A percentile compares a stretch with the other conserved stretches of the same genome.
Conservation (phyloP, 83 land plant genomes). For the Isoetes engelmannii region DNA sequence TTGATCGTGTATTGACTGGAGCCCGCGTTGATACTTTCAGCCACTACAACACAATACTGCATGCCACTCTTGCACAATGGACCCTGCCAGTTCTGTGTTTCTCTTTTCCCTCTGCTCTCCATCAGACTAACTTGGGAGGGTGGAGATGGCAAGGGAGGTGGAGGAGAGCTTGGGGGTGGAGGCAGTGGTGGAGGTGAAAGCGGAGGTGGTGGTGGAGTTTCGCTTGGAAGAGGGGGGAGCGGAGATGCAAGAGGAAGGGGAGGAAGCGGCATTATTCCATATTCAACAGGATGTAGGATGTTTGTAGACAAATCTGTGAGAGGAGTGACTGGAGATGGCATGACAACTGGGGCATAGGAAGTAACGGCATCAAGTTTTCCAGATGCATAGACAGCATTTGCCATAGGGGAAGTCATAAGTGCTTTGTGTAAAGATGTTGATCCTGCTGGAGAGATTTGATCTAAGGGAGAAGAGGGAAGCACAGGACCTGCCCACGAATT, state of each 20-base stretch:
- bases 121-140: slow-evolving; percentile 9
- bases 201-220: slow-evolving; percentile 27
- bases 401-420: slow-evolving; percentile 17
- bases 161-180: slow-evolving; percentile 49
- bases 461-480: slow-evolving; percentile 25
- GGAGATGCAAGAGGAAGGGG: slow-evolving; percentile 37
- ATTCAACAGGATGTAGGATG: slow-evolving; percentile 33
- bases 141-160: slow-evolving; percentile 32
- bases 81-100: slow-evolving; percentile 60
- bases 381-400: slow-evolving; percentile 13
- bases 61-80: slow-evolving; percentile 83
- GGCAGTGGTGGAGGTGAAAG: slow-evolving; percentile 23
- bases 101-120: slow-evolving; percentile 8
- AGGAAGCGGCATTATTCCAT: slow-evolving; percentile 24
- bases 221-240: slow-evolving; percentile 41
- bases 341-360: slow-evolving; percentile 6
- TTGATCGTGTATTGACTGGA: slow-evolving; percentile 49
- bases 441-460: slow-evolving; percentile 23
- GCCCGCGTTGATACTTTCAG: slow-evolving; percentile 50
- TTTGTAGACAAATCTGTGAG: slow-evolving; percentile 38
- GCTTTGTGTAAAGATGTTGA: slow-evolving; percentile 18
- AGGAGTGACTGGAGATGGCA: slow-evolving; percentile 40
- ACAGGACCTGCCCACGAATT: slow-evolving; percentile 25
- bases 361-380: slow-evolving; percentile 18
- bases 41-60: slow-evolving; percentile 66